Evolutionary conservation across 1,284 basidiomycete genomes (phyloP), one percentile per base, ranked within the genome.

Genomic region (Rugosomyces carneus): DNA sequence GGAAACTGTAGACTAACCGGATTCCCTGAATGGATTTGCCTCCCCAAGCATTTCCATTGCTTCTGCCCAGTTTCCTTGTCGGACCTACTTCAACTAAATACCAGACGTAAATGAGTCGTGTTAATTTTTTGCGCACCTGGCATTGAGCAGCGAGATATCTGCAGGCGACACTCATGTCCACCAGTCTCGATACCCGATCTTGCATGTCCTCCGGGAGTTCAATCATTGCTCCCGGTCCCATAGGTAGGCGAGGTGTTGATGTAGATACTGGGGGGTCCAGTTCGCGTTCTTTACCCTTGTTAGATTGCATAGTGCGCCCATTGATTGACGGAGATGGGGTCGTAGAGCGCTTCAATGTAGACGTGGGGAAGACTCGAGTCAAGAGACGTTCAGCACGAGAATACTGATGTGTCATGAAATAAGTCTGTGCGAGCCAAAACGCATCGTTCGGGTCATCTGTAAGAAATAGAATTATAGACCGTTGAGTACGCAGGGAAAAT

Each of bases 351-450:
- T 70, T 67, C 6, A 78, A 72, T 2, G 73, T 70, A 36, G 66
- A 62, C 41, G 66, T 74, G 21, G 73, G 72, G 60, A 93, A 89
- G 0, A 92, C 89, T 21, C 89, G 78, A 0, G 86, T 92, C 36
- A 99, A 77, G 15, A 99, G 75, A 40, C 89, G 80, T 64, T 97
- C 93, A 1, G 96, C 94, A 32, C 93, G 88, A 5, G 90, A 85
- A 64, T 95, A 99, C 54, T 97, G 91, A 55, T 94, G 87, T 3
- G 89, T 93, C 67, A 93, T 83, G 63, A 97, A 99, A 68, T 93
- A 93, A 0, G 90, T 91, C 63, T 99, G 95, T 0, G 96, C 95
- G 13, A 99, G 81, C 93, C 95, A 98, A 66, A 98, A 99, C 7
- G 93, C 96, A 66, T 99, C 96, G 63, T 95, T 94, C 24, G 90